Evolutionary conservation across 2,329 filamentous ascomycete species (phyloP).

Genomic region (Aspergillus hortae): DNA sequence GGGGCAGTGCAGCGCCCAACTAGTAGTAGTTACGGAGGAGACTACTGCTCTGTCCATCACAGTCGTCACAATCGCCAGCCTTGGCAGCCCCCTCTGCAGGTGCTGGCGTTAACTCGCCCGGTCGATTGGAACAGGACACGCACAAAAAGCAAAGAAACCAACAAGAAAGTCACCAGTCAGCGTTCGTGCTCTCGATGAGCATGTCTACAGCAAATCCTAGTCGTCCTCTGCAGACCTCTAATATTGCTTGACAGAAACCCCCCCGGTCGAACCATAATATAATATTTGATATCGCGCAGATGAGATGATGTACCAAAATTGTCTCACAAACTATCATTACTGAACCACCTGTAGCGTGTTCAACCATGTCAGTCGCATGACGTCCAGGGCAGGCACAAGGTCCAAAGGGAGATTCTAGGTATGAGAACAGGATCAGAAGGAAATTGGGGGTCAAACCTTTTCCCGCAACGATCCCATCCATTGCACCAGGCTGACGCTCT

Average conservation of each 20-base stretch:
- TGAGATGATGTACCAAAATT: constrained; percentile 19
- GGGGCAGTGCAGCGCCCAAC: background rate
- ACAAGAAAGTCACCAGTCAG: constrained; percentile 3
- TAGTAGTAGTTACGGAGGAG: background rate
- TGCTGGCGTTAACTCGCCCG: background rate
- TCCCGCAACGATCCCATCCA: constrained; percentile 90
- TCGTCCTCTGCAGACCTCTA: no score
- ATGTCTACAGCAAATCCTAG: background rate
- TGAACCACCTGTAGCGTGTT: constrained; percentile 29
- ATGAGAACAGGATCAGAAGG: background rate
- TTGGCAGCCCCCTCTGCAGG: background rate
- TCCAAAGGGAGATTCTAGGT: constrained; percentile 8
- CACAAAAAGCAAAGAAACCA: background rate
- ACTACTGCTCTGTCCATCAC: constrained; percentile 8
- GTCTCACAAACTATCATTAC: constrained; percentile 22
- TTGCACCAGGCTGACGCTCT: constrained; percentile 86
- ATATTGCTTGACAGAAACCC: background rate
- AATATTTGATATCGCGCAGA: constrained; percentile 19
- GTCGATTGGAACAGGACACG: background rate
- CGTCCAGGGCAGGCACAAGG: constrained; percentile 7
- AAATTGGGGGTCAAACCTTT: constrained; percentile 64
- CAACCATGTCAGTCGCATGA: constrained; percentile 21
- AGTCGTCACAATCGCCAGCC: constrained; percentile 4
- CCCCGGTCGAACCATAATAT: background rate
- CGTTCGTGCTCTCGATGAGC: background rate